These are phyloP conservation scores for Populus pruinosa DNA, from an alignment of 345 rosid species.

Conservation along the genomic window DNA sequence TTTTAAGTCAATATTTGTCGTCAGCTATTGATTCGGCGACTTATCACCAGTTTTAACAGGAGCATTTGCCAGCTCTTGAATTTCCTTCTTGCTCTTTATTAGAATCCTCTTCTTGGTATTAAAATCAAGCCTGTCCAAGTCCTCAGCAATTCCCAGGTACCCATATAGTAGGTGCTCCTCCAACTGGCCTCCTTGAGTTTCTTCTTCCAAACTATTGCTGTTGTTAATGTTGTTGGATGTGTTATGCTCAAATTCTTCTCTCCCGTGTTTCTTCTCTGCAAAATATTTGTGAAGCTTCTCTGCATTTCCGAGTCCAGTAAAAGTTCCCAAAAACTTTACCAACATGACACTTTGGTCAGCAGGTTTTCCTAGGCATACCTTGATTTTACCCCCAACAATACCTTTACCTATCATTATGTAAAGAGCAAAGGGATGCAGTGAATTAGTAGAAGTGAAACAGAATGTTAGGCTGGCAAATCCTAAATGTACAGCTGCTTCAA, in stretches of 20 bases:
- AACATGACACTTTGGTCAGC: constrained; percentile 52
- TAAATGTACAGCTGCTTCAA: background rate
- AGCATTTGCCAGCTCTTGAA: constrained; percentile 51
- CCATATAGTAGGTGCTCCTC: constrained; percentile 45
- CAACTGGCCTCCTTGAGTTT: constrained; percentile 26
- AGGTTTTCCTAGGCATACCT: constrained; percentile 49
- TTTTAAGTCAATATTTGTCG: background rate
- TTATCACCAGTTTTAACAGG: constrained; percentile 45
- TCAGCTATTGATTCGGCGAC: background rate
- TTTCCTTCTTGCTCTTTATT: constrained; percentile 55
- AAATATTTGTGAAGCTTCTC: constrained; percentile 46
- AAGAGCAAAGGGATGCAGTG: background rate
- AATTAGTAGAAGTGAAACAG: background rate
- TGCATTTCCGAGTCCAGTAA: constrained; percentile 46
- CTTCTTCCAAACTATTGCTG: constrained; percentile 9
- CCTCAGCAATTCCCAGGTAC: constrained; percentile 53
- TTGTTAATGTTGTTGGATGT: constrained; percentile 14
- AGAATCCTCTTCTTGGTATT: constrained; percentile 38
- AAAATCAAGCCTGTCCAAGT: constrained; percentile 52
- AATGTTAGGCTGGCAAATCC: background rate
- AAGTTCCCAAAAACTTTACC: constrained; percentile 48
- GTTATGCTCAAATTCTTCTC: constrained; percentile 35
- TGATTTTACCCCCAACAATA: constrained; percentile 46
- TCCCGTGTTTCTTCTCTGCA: constrained; percentile 38
- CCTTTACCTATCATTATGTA: constrained; percentile 40